A percentile compares a stretch with the other conserved stretches of the same genome.
Evolutionary conservation across 164 flowering plant genomes (phyloP).

Genomic region (Nymphaea thermarum): DNA sequence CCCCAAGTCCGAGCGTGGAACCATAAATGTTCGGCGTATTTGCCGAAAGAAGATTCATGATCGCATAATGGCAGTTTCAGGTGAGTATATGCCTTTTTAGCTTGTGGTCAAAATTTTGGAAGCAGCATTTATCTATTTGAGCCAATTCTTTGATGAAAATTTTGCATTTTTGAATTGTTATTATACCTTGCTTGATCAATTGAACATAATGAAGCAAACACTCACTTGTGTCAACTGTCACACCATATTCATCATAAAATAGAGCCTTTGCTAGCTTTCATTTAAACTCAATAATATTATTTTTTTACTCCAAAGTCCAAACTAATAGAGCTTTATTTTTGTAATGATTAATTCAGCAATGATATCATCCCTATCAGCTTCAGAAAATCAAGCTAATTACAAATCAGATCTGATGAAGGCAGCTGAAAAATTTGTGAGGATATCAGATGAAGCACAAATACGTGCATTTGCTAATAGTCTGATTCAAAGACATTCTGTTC

Average conservation of each 20-base stretch:
- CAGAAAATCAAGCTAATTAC: slow-evolving; percentile 19
- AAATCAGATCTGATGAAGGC: slow-evolving; percentile 38
- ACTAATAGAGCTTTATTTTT: neutral
- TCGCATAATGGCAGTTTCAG: slow-evolving; percentile 61
- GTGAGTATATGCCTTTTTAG: slow-evolving; percentile 17
- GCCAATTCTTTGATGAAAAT: neutral
- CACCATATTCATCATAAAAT: too few relatives aligned
- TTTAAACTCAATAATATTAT: neutral
- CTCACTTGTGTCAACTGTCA: too few relatives aligned
- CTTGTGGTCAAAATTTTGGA: neutral
- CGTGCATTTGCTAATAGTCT: slow-evolving; percentile 37
- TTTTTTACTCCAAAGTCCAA: neutral
- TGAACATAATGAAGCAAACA: too few relatives aligned
- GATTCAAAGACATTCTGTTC: slow-evolving; percentile 38
- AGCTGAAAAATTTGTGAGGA: slow-evolving; percentile 54
- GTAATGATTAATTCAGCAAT: slow-evolving; percentile 36
- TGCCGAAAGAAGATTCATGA: slow-evolving; percentile 80
- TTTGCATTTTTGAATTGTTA: neutral
- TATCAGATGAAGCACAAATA: slow-evolving; percentile 45
- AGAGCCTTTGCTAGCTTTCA: too few relatives aligned
- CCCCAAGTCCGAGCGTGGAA: slow-evolving; percentile 35
- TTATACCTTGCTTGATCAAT: neutral
- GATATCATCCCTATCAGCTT: slow-evolving; percentile 31
- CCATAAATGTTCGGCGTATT: slow-evolving; percentile 41
- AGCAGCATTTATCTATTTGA: neutral